Base-by-base conservation (phyloP, 768 basidiomycete species). In the Russula virescens region DNA sequence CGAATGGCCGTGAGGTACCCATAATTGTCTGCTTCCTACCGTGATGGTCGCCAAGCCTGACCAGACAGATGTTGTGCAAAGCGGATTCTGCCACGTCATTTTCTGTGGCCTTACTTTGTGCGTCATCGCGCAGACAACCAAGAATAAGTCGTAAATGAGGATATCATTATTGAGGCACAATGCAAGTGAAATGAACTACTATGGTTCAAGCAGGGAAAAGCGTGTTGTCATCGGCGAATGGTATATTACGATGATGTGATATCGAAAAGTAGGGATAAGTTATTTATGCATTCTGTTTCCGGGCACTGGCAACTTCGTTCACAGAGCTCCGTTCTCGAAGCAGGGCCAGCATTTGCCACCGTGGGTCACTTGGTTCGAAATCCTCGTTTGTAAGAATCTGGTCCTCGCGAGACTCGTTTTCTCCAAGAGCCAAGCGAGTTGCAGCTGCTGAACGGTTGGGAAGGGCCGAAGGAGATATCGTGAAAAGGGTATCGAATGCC, bases 361-460 rank as follows among this genome's bases (percentile, higher is more conserved):
- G 75, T 62, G 84, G 83, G 73, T 91, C 87, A 53, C 80, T 75
- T 19, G 84, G 81, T 64, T 89, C 86, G 23, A 71, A 66, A 25
- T 69, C 67, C 43, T 83, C 76, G 65, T 86, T 82, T 70, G 84
- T 84, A 47, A 88, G 73, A 18, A 85, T 79, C 52, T 80, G 78
- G 25, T 79, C 80, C 28, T 84, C 82, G 45, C 82, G 81, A 66
- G 81, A 70, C 31, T 83, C 80, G 34, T 80, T 80, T 28, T 81
- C 82, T 16, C 83, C 82, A 49, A 81, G 70, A 10, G 85, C 81
- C 21, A 91, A 77, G 18, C 83, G 83, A 81, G 85, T 83, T 16
- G 89, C 90, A 21, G 88, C 83, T 13, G 90, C 90, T 35, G 87
- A 88, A 60, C 81, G 82, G 69, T 89, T 88, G 13, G 90, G 90